Evolutionary conservation across 179 eudicot genomes (phyloP).

Genomic region (Drosera spatulata): DNA sequence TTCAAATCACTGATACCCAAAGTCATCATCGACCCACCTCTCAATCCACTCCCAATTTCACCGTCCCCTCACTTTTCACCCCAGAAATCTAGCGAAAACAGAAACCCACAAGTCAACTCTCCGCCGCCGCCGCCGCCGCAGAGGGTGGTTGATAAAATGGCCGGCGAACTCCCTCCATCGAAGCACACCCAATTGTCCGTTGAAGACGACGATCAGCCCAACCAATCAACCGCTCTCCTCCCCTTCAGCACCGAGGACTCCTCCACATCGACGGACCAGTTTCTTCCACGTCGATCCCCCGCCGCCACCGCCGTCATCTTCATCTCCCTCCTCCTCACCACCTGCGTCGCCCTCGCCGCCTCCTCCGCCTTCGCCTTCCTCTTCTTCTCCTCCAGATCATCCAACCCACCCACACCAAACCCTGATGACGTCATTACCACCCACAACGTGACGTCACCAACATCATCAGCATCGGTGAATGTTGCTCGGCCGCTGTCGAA

Average conservation of each 20-base stretch:
- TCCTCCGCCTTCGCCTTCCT: slow-evolving; percentile 34
- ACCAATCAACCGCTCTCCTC: slow-evolving; percentile 38
- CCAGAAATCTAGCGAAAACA: too few species aligned
- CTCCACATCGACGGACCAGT: not conserved
- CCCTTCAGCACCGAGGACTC: slow-evolving; percentile 27
- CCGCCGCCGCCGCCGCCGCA: too few species aligned
- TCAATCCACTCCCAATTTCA: too few species aligned
- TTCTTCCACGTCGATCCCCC: slow-evolving; percentile 5
- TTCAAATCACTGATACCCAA: too few species aligned
- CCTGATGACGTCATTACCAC: slow-evolving; percentile 14
- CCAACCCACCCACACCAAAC: slow-evolving; percentile 30
- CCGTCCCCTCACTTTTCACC: too few species aligned
- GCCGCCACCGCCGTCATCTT: slow-evolving; percentile 13
- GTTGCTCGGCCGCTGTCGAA: slow-evolving; percentile 32
- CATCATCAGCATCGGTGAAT: slow-evolving; percentile 3
- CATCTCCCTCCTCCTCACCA: slow-evolving; percentile 23
- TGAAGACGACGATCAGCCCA: slow-evolving; percentile 24
- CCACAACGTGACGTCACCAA: not conserved
- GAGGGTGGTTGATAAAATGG: too few species aligned
- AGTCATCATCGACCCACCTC: too few species aligned
- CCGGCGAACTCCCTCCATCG: not conserved
- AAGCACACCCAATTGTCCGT: slow-evolving; percentile 11
- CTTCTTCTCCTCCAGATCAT: slow-evolving; percentile 13
- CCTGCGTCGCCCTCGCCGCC: slow-evolving; percentile 30
- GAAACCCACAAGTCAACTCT: too few species aligned